phyloP scores from a whole-genome alignment of 2,329 filamentous ascomycete genomes.

The Ascochyta rabiei region DNA sequence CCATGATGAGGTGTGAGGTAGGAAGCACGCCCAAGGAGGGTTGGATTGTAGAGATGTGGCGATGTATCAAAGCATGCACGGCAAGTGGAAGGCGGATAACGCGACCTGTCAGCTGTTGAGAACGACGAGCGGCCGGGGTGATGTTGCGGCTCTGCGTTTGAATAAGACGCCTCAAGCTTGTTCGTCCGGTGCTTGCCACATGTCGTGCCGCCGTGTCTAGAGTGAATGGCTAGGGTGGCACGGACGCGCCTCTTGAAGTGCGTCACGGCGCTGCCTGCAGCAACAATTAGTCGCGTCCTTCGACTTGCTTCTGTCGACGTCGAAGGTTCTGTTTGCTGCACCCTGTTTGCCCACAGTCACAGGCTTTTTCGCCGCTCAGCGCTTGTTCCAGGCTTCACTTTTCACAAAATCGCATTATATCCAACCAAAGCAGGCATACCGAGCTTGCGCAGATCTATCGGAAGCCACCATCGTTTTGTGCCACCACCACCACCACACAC shows the following conservation, averaged over 20 bases:
- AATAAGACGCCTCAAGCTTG: slow-evolving; percentile 20
- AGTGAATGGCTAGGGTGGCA: slow-evolving; percentile 25
- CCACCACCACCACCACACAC: slow-evolving; percentile 15
- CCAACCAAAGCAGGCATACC: slow-evolving; percentile 8
- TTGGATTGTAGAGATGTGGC: slow-evolving; percentile 2
- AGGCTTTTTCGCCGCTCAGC: neutral
- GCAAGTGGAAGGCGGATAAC: slow-evolving; percentile 32
- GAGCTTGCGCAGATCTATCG: slow-evolving; percentile 19
- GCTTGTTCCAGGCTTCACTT: neutral
- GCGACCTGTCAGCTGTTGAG: slow-evolving; percentile 25
- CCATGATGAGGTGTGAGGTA: slow-evolving; percentile 31
- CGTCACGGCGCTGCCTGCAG: slow-evolving; percentile 26
- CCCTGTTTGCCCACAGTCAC: neutral
- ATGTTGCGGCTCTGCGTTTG: slow-evolving; percentile 17
- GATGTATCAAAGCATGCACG: slow-evolving; percentile 20
- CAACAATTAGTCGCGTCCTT: slow-evolving; percentile 32
- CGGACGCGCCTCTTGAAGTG: slow-evolving; percentile 17
- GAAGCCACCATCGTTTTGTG: slow-evolving; percentile 21
- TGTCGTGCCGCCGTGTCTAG: slow-evolving; percentile 25
- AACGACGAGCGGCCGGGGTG: slow-evolving; percentile 6
- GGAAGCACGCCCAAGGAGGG: slow-evolving; percentile 5
- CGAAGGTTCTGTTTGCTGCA: slow-evolving; percentile 19
- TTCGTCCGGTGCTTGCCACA: slow-evolving; percentile 31
- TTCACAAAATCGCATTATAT: neutral
- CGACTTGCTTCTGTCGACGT: slow-evolving; percentile 29